These are phyloP conservation scores for Pseudonitzschia pungens DNA, from an alignment of 108 stramenopile genomes.

Conservation along the genomic window DNA sequence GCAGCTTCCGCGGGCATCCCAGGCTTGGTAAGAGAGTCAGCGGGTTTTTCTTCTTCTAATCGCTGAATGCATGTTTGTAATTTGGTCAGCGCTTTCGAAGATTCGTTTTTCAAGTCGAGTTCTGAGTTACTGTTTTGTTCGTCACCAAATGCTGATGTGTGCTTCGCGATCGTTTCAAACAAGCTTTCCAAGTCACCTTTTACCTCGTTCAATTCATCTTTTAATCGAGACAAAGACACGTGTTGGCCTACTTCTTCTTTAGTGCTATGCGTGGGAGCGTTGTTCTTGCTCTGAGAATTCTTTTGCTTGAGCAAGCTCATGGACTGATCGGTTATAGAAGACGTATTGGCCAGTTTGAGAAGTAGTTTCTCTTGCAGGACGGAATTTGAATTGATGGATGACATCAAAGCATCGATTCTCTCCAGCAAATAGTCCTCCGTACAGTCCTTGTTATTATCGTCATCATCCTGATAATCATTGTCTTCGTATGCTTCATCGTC, in stretches of 20 bases:
- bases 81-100: not conserved
- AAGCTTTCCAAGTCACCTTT: slow-evolving; percentile 23
- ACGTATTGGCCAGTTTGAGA: slow-evolving; percentile 29
- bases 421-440: slow-evolving; percentile 16
- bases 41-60: not conserved
- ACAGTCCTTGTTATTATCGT: slow-evolving; percentile 16
- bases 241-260: not conserved
- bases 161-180: not conserved
- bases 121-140: not conserved
- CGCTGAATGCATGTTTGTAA: slow-evolving; percentile 25
- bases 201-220: slow-evolving; percentile 27
- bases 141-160: not conserved
- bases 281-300: not conserved
- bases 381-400: slow-evolving; percentile 25
- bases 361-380: slow-evolving; percentile 37
- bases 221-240: not conserved
- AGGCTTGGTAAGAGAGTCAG: not conserved
- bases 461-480: slow-evolving; percentile 13
- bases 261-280: not conserved
- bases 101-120: slow-evolving; percentile 18
- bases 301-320: slow-evolving; percentile 37
- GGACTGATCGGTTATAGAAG: slow-evolving; percentile 40
- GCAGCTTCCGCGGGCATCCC: not conserved
- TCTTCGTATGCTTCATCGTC: slow-evolving; percentile 19
- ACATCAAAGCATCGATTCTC: slow-evolving; percentile 23